Conservation (phyloP, 495 filamentous ascomycete species). For the Hypoxylon fuscum region DNA sequence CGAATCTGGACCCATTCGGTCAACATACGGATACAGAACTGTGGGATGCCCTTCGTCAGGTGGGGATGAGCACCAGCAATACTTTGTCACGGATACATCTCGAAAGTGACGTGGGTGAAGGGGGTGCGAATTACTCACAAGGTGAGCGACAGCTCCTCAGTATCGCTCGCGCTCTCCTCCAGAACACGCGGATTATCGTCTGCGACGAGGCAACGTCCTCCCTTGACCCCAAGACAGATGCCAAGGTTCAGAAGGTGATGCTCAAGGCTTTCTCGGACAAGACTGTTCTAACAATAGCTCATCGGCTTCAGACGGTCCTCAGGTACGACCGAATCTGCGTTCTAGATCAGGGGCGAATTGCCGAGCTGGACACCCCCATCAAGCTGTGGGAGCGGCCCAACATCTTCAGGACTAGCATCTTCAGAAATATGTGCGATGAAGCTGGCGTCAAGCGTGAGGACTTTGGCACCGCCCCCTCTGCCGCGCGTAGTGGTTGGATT, state of each 20-base stretch:
- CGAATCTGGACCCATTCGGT: conserved; percentile 57
- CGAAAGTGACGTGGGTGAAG: neutral
- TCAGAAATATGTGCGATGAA: conserved; percentile 78
- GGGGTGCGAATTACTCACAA: conserved; percentile 47
- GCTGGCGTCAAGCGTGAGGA: conserved; percentile 64
- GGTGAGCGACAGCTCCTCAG: conserved; percentile 74
- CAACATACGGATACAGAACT: conserved; percentile 65
- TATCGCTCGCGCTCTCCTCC: conserved; percentile 71
- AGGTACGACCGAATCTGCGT: conserved; percentile 82
- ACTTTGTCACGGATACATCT: conserved; percentile 29
- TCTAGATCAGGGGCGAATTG: conserved; percentile 77
- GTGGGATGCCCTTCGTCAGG: conserved; percentile 52
- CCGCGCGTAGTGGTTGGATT: neutral
- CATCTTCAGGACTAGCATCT: conserved; percentile 74
- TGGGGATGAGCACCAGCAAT: conserved; percentile 59
- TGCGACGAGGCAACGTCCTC: conserved; percentile 64
- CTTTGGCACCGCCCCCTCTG: neutral
- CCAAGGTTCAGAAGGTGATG: conserved; percentile 81
- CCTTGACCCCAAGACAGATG: conserved; percentile 81
- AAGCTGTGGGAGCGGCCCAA: conserved; percentile 64
- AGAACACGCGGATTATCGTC: conserved; percentile 68
- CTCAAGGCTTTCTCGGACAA: conserved; percentile 75
- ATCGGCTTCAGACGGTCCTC: conserved; percentile 78
- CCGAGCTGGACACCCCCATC: conserved; percentile 72
- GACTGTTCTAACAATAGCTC: conserved; percentile 82